A percentile compares a stretch with the other conserved stretches of the same genome.
These are phyloP conservation scores for Claviceps lovelessii DNA, from an alignment of 2,329 filamentous ascomycete genomes.

Conservation along the genomic window DNA sequence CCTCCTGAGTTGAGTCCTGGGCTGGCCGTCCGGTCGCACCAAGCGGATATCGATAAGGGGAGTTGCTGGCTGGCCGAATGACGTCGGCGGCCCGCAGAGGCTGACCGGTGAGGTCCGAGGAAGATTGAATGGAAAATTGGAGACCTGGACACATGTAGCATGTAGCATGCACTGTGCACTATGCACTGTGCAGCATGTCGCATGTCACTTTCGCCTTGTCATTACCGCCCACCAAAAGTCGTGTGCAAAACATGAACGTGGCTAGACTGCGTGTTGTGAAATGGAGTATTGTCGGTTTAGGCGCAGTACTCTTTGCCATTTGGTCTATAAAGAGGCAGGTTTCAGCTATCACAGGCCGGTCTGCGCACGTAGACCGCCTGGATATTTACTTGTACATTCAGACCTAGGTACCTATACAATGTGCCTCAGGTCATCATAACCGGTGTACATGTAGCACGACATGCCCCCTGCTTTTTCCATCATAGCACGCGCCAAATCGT, in stretches of 20 bases:
- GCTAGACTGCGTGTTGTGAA: not conserved
- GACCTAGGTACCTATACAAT: no score
- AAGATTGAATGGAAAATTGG: no score
- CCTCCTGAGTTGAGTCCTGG: no score
- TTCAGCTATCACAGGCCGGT: not conserved
- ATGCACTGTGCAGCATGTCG: no score
- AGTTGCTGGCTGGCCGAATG: not conserved
- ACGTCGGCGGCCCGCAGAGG: not conserved
- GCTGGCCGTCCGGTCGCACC: no score
- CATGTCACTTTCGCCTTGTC: not conserved
- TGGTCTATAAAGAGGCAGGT: not conserved
- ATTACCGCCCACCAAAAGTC: not conserved
- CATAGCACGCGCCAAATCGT: no score
- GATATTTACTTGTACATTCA: no score
- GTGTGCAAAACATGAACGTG: not conserved
- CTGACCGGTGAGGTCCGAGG: no score
- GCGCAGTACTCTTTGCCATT: not conserved
- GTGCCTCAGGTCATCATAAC: not conserved
- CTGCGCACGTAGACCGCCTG: not conserved
- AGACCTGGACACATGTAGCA: no score
- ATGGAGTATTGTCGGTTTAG: no score
- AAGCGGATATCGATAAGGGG: not conserved
- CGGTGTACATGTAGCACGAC: not conserved
- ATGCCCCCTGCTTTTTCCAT: not conserved
- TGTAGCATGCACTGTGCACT: no score